Evolutionary conservation across 192 early-diverging fungal species (phyloP), one percentile per base, ranked within the genome.

Genomic region (Podila epicladia): DNA sequence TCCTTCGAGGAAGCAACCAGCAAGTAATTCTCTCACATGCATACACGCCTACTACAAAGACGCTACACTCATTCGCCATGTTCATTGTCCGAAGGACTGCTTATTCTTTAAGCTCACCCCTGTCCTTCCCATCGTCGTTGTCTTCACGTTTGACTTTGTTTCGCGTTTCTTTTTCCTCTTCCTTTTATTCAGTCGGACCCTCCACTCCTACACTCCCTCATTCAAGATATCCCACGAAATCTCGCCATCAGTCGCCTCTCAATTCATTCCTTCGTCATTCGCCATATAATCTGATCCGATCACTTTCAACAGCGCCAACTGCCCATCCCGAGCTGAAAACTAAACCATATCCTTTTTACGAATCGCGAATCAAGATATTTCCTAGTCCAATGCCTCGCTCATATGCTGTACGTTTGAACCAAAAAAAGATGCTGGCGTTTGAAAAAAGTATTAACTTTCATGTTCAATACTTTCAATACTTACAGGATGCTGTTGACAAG

Each of bases 401-500:
- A 50, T 79, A 79, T 60, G 69, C 75, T 28, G 75, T 79, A 79
- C 13, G n/a, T 45, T 45, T 24, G 8, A 55, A 22, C 24, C 24
- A 6, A 22, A n/a, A 22, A 22, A 24, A 61, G 5, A 61, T 8
- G 12, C 3, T 17, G 29, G 24, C 3, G 17, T 11, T 6, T 3
- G 24, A 61, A 61, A 61, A 60, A 60, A 60, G 29, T 32, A 57
- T 19, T 65, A 38, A n/a, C 32, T 61, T 67, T 28, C 45, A 22
- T 51, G 33, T 31, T 49, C 15, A 29, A 17, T 9, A 28, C 28
- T 62, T 31, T 49, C 15, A 29, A 17, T 9, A 28, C 28, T 62
- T 72, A 53, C 0, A 97, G 95, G 84, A 89, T 26, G 95, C 96
- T 9, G 89, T 98, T 65, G 76, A 90, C 19, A 85, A 89, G 68